phyloP scores from a whole-genome alignment of 352 stramenopile species.

The Phytophthora citricola region DNA sequence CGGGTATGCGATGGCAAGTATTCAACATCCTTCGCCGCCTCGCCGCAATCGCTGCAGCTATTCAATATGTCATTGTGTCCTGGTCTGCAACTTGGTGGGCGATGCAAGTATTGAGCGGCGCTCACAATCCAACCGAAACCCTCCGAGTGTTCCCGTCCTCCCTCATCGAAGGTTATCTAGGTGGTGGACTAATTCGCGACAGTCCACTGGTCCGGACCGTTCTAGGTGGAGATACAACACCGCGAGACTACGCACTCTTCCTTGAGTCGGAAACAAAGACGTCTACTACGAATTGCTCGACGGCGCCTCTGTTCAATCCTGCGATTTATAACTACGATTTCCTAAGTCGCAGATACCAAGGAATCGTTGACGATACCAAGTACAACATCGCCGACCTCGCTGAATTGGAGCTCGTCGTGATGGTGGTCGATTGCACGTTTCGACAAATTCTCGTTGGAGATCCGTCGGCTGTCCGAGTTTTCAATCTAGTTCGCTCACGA shows the following conservation, averaged over 20 bases:
- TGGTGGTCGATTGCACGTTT: constrained; percentile 52
- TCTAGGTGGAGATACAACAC: constrained; percentile 37
- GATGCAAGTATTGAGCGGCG: constrained; percentile 26
- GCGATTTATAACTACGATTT: constrained; percentile 48
- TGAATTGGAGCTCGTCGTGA: constrained; percentile 47
- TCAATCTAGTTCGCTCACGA: constrained; percentile 39
- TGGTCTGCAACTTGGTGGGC: constrained; percentile 34
- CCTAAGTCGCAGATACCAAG: constrained; percentile 34
- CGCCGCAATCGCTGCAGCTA: constrained; percentile 34
- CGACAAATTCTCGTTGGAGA: constrained; percentile 25
- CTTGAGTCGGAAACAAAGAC: constrained; percentile 36
- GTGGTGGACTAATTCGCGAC: constrained; percentile 30
- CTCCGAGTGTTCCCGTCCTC: constrained; percentile 18
- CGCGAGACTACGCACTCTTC: constrained; percentile 41
- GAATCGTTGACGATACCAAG: constrained; percentile 27
- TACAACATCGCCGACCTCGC: constrained; percentile 47
- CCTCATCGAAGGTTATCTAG: constrained; percentile 41
- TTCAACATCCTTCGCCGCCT: constrained; percentile 36
- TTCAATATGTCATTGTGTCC: constrained; percentile 42
- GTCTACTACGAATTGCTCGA: constrained; percentile 32
- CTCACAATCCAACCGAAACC: constrained; percentile 18
- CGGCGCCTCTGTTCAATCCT: constrained; percentile 13
- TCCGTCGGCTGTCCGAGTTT: constrained; percentile 27
- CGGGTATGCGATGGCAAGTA: constrained; percentile 8
- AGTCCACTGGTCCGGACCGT: constrained; percentile 39